Evolutionary conservation across 805 yeast species (phyloP), one percentile per base, ranked within the genome.

Genomic region (Candida awuae): DNA sequence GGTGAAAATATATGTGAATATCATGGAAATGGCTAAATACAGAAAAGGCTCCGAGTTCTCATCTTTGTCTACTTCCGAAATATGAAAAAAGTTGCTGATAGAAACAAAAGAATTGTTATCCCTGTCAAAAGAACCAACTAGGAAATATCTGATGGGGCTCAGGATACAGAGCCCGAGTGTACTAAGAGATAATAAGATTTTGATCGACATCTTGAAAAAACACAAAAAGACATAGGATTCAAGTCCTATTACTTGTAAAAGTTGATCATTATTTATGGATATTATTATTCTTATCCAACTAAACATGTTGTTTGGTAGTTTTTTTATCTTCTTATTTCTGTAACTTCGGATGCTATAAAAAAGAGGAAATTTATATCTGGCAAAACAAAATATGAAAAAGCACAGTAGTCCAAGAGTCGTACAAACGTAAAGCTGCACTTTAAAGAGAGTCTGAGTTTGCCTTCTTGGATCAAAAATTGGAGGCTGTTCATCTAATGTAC

Each of bases 171-270:
- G 36, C 9, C 80, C 77, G 23, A 74, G 58, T 0, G 71, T 26
- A 4, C 73, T 62, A 46, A 73, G 62, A 2, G 63, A 55, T 4
- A 64, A 51, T 33, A 75, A 56, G 6, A 69, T 63, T 42, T 62
- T 63, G 33, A 75, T 72, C 37, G 73, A 64, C 77, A 75, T 70
- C 43, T 68, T 68, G 59, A 75, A 75, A 52, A 75, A 73, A n/a
- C 74, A 69, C 8, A 75, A 56, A 42, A 72, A 73, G 32, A 75
- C 80, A 48, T 70, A 72, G 1, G 79, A 74, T 53, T 75, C 80
- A 18, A 75, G 54, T 0, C 80, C 80, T 4, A 79, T 77, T 33
- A 73, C 68, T 31, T 73, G 72, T 34, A 76, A 53, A 4, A 76
- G 62, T 49, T 75, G 77, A 16, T 67, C 68, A 45, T 73, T 76